Base-by-base conservation (phyloP, 768 basidiomycete genomes). In the Lentinula sp. region DNA sequence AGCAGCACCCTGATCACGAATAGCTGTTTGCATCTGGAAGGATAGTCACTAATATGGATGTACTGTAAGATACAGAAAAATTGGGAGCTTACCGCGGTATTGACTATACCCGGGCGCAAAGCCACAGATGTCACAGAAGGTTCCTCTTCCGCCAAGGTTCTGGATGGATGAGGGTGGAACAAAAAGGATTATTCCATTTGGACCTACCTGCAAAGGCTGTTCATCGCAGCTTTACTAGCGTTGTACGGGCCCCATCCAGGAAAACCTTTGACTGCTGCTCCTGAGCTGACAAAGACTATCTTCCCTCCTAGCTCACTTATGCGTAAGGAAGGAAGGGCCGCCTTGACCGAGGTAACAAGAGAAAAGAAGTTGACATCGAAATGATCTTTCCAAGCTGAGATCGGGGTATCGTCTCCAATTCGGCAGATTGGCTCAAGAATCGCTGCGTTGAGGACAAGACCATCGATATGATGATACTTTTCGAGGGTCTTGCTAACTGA, bases 341-440 rank as follows among this genome's bases (percentile, higher is more conserved):
- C 79, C 65, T 87, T 81, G 36, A 95, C 67, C 23, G 90, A 82
- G 37, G 85, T 81, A 49, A 96, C 75, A 18, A 92, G 79, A 1
- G 93, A 91, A 76, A 93, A 88, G 73, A 96, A 87, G 72, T 95
- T 96, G 73, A 91, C 79, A 65, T 95, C 88, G 69, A 96, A 93
- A 67, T 86, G 81, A 23, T 70, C 66, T 68, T 83, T 87, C 91
- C 91, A 93, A 20, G 74, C 73, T 57, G 83, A 78, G 42, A 88
- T 64, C 15, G 80, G 70, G 8, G 79, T 77, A 39, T 76, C 73
- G 50, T 83, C 80, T 15, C 72, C 78, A 57, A 90, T 81, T 42
- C 77, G 79, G 60, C 85, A 81, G 23, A 94, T 66, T 16, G 93
- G 91, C 45, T 87, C 85, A 23, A 95, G 72, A 0, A 80, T 83